Evolutionary conservation across 345 rosid species (phyloP).

Genomic region (Odontarrhena argentea): DNA sequence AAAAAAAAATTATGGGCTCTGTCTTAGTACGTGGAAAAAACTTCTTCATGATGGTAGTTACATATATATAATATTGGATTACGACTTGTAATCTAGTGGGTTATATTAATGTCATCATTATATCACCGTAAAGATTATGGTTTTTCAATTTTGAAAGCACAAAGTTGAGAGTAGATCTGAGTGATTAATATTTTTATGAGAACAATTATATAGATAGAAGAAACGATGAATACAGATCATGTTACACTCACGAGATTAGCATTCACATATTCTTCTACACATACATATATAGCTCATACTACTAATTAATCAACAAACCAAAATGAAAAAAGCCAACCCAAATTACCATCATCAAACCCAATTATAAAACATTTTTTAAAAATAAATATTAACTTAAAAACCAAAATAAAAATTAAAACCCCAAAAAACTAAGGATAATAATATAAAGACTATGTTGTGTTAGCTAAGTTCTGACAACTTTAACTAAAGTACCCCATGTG

Average conservation of each 20-base stretch:
- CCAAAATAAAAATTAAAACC: slow-evolving; percentile 10
- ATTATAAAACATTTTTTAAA: slow-evolving; percentile 14
- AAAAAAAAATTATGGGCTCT: too few relatives aligned
- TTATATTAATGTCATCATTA: too few relatives aligned
- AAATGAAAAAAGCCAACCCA: slow-evolving; percentile 30
- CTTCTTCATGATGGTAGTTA: too few relatives aligned
- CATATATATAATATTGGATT: too few relatives aligned
- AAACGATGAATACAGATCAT: slow-evolving; percentile 39
- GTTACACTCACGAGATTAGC: slow-evolving; percentile 23
- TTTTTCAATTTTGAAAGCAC: background rate
- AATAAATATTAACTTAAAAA: slow-evolving; percentile 24
- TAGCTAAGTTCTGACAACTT: slow-evolving; percentile 47
- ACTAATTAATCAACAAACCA: slow-evolving; percentile 23
- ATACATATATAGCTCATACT: slow-evolving; percentile 13
- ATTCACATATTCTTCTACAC: slow-evolving; percentile 43
- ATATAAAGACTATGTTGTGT: slow-evolving; percentile 37
- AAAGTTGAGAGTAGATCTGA: background rate
- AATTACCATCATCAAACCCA: slow-evolving; percentile 33
- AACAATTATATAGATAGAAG: slow-evolving; percentile 34
- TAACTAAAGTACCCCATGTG: slow-evolving; percentile 45
- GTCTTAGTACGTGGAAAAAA: too few relatives aligned
- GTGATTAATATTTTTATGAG: background rate
- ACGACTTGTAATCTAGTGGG: too few relatives aligned
- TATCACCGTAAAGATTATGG: too few relatives aligned
- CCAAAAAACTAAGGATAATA: slow-evolving; percentile 4